phyloP scores from a whole-genome alignment of 768 basidiomycete genomes.

The Lactarius evosmus region DNA sequence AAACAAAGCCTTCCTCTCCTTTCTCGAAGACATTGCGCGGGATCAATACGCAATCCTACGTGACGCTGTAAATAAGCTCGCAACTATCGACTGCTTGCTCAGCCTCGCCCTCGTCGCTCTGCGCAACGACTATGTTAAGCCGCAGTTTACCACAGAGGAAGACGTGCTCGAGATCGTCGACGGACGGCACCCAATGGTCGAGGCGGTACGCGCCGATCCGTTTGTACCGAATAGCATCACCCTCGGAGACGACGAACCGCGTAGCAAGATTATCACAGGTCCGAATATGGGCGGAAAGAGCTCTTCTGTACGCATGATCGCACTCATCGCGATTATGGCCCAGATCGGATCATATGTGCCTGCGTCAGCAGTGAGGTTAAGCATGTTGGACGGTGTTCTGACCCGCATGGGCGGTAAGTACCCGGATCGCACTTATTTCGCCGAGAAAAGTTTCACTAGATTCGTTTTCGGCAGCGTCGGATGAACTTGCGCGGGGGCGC shows the following conservation, averaged over 20 bases:
- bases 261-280: conserved; percentile 74
- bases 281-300: conserved; percentile 92
- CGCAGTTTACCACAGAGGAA: conserved; percentile 66
- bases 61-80: conserved; percentile 75
- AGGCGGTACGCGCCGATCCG: conserved; percentile 69
- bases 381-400: conserved; percentile 79
- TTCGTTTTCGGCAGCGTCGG: conserved; percentile 54
- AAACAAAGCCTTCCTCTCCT: conserved; percentile 59
- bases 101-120: conserved; percentile 80
- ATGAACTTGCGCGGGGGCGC: conserved; percentile 80
- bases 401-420: conserved; percentile 85
- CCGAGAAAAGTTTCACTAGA: conserved; percentile 11
- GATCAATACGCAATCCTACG: conserved; percentile 71
- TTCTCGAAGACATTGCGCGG: conserved; percentile 64
- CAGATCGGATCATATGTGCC: conserved; percentile 96
- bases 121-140: conserved; percentile 72
- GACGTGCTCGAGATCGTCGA: conserved; percentile 68
- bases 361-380: conserved; percentile 65
- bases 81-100: conserved; percentile 80
- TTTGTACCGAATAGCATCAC: conserved; percentile 81
- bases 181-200: conserved; percentile 95
- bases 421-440: not conserved
- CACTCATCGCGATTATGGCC: conserved; percentile 71
- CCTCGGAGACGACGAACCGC: conserved; percentile 53
- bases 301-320: conserved; percentile 75